phyloP scores from a whole-genome alignment of 805 yeast species.

The Wickerhamomyces pijperi region DNA sequence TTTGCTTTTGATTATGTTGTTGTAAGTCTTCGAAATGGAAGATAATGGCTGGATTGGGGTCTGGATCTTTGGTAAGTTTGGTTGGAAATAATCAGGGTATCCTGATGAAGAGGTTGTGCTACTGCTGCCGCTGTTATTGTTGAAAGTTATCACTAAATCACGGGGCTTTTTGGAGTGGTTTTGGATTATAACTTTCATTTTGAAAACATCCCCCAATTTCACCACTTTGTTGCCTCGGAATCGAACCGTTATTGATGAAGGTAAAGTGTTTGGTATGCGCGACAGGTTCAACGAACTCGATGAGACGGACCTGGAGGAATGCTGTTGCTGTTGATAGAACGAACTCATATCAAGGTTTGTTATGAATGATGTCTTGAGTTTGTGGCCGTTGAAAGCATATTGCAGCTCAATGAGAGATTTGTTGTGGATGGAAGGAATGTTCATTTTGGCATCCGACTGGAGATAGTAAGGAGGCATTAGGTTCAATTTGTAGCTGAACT shows the following conservation, averaged over 20 bases:
- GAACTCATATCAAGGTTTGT: constrained; percentile 12
- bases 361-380: constrained; percentile 10
- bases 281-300: constrained; percentile 1
- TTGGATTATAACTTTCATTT: constrained; percentile 56
- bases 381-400: constrained; percentile 20
- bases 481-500: constrained; percentile 4
- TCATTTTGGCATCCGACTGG: constrained; percentile 11
- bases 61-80: constrained; percentile 17
- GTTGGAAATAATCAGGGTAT: constrained; percentile 9
- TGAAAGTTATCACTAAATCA: constrained; percentile 37
- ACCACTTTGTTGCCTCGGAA: constrained; percentile 55
- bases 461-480: constrained; percentile 9
- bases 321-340: background rate
- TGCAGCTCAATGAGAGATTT: constrained; percentile 9
- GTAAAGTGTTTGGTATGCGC: constrained; percentile 2
- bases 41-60: constrained; percentile 13
- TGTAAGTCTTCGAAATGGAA: constrained; percentile 23
- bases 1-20: constrained; percentile 26
- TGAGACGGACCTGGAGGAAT: background rate
- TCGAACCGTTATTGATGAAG: constrained; percentile 33
- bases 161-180: constrained; percentile 44
- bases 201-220: constrained; percentile 45
- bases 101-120: background rate
- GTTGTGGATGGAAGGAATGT: constrained; percentile 10
- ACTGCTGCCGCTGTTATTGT: constrained; percentile 1